phyloP scores from a whole-genome alignment of 2,329 filamentous ascomycete genomes.

The Claviceps purpurea region DNA sequence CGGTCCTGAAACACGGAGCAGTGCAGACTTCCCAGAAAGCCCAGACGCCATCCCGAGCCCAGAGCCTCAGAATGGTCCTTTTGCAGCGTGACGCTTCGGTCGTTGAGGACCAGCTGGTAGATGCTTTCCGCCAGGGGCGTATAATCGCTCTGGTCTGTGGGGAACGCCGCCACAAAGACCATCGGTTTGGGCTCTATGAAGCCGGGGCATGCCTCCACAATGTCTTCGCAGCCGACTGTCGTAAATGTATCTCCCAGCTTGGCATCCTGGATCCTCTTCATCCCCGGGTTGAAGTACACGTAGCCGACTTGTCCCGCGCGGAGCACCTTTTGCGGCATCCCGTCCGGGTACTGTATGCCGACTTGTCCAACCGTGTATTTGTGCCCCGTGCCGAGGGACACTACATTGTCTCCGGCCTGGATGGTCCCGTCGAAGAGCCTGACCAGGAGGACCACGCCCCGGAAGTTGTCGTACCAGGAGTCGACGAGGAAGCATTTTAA shows the following conservation, averaged over 20 bases:
- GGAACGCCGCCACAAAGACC: slow-evolving; percentile 97
- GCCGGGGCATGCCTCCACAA: slow-evolving; percentile 71
- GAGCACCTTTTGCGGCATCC: slow-evolving; percentile 65
- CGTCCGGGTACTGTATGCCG: slow-evolving; percentile 86
- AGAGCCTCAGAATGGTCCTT: slow-evolving; percentile 92
- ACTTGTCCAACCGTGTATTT: slow-evolving; percentile 94
- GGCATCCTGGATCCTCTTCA: slow-evolving; percentile 92
- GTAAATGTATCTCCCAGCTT: slow-evolving; percentile 96
- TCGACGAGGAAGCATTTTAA: slow-evolving; percentile 82
- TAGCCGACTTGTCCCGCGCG: slow-evolving; percentile 93
- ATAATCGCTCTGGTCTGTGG: slow-evolving; percentile 81
- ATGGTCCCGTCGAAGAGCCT: slow-evolving; percentile 82
- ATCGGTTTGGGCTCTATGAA: slow-evolving; percentile 97
- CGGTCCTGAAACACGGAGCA: slow-evolving; percentile 99
- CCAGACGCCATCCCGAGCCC: slow-evolving; percentile 84
- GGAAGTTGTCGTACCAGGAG: slow-evolving; percentile 96
- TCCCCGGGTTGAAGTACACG: slow-evolving; percentile 92
- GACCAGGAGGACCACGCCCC: slow-evolving; percentile 83
- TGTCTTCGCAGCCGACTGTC: slow-evolving; percentile 58
- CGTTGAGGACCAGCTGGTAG: slow-evolving; percentile 83
- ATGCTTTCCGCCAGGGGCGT: slow-evolving; percentile 85
- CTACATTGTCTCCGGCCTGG: slow-evolving; percentile 68
- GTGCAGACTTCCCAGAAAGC: slow-evolving; percentile 91
- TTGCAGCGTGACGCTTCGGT: slow-evolving; percentile 82
- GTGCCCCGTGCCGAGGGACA: slow-evolving; percentile 75